phyloP scores from a whole-genome alignment of 2,329 filamentous ascomycete species.

The Cytospora leucostoma region DNA sequence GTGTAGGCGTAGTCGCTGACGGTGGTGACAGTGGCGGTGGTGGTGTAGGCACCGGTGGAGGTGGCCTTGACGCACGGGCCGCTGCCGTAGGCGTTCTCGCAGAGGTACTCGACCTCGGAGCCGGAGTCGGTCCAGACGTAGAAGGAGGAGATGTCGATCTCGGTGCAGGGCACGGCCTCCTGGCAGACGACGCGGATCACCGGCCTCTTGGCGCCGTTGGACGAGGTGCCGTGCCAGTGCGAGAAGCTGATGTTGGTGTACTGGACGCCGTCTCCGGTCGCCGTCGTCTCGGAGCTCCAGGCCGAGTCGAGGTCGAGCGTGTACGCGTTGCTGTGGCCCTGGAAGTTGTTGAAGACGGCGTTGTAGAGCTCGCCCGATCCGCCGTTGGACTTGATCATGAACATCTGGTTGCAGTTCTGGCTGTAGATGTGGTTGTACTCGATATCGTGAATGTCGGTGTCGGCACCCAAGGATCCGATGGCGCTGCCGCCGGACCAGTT shows the following conservation, averaged over 20 bases:
- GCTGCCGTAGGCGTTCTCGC: constrained; percentile 29
- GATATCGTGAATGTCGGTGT: constrained; percentile 51
- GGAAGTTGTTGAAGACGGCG: constrained; percentile 57
- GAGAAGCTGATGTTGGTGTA: constrained; percentile 54
- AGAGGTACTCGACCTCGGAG: constrained; percentile 31
- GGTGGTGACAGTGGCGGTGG: constrained; percentile 25
- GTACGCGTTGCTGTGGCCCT: constrained; percentile 62
- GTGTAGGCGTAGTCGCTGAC: constrained; percentile 18
- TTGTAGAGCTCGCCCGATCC: constrained; percentile 55
- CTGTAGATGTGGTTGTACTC: constrained; percentile 60
- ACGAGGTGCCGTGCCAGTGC: constrained; percentile 58
- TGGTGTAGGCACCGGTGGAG: constrained; percentile 23
- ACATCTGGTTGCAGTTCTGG: constrained; percentile 62
- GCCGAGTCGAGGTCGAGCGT: constrained; percentile 57
- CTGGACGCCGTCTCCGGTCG: constrained; percentile 51
- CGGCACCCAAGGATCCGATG: constrained; percentile 54
- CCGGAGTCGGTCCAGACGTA: constrained; percentile 54
- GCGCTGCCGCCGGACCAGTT: constrained; percentile 61
- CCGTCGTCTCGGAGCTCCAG: constrained; percentile 41
- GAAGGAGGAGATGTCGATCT: constrained; percentile 52
- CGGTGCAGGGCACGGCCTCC: constrained; percentile 52
- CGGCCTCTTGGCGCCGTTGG: constrained; percentile 50
- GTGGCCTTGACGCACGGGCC: constrained; percentile 27
- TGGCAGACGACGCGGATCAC: constrained; percentile 57
- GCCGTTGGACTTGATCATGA: constrained; percentile 64